Conservation (phyloP, 1,139 yeast species). For the Kazachstania sp. region DNA sequence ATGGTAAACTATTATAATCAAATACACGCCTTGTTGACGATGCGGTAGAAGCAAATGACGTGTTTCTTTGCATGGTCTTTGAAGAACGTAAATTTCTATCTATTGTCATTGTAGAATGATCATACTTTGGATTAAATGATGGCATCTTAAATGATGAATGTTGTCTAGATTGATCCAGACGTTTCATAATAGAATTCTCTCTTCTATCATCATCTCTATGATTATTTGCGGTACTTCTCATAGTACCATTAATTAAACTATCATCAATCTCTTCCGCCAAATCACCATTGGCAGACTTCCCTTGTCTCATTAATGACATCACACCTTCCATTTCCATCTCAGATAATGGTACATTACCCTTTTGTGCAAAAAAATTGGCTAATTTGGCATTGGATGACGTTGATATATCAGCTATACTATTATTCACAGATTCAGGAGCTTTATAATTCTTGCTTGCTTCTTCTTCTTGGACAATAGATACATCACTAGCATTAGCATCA, state of each 20-base stretch:
- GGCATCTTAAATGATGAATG: constrained; percentile 24
- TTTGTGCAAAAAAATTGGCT: constrained; percentile 62
- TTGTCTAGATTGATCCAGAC: neutral
- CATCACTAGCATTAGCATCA: neutral
- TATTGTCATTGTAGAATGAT: constrained; percentile 10
- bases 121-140: constrained; percentile 32
- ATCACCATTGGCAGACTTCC: constrained; percentile 10
- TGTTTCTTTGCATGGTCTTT: constrained; percentile 9
- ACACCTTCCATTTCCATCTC: constrained; percentile 84
- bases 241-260: neutral
- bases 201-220: neutral
- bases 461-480: neutral
- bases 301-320: constrained; percentile 45
- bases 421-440: neutral
- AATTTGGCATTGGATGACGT: constrained; percentile 35
- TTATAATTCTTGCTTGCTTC: neutral
- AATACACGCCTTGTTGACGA: constrained; percentile 36
- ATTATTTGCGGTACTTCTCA: neutral
- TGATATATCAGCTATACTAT: neutral
- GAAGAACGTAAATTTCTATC: neutral
- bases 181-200: constrained; percentile 7
- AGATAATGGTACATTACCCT: constrained; percentile 67
- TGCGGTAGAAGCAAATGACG: constrained; percentile 4
- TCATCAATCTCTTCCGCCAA: constrained; percentile 2
- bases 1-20: constrained; percentile 55